Evolutionary conservation across 169 alveolate genomes (phyloP).

Genomic region (Plasmodium ovale): DNA sequence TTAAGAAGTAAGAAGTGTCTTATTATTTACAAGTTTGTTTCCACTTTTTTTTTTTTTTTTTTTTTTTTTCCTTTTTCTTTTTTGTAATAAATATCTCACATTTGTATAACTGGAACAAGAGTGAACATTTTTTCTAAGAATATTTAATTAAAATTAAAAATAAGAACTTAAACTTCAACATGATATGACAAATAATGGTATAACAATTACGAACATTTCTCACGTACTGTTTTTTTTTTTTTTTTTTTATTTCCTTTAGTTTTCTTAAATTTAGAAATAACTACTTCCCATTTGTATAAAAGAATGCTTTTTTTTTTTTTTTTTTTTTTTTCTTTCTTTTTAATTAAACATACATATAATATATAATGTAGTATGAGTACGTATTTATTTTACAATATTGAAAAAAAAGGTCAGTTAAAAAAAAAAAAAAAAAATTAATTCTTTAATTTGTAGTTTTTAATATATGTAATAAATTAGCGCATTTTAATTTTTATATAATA

Average conservation of each 20-base stretch:
- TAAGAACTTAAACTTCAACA: neutral
- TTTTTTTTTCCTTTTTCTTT: neutral
- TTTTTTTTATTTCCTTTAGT: too few species aligned
- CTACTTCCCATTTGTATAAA: neutral
- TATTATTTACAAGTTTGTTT: conserved; percentile 1
- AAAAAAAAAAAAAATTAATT: neutral
- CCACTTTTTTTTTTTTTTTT: neutral
- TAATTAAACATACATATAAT: too few species aligned
- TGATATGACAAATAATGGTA: neutral
- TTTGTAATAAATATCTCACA: neutral
- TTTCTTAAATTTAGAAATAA: neutral
- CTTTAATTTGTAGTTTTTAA: neutral
- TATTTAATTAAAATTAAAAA: neutral
- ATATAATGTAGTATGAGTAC: too few species aligned
- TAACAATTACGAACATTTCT: neutral
- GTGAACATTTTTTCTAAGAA: neutral
- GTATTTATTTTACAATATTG: neutral
- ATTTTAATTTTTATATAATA: neutral
- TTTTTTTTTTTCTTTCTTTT: too few species aligned
- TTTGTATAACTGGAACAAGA: neutral
- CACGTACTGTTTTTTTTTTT: neutral
- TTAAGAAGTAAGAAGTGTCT: too few species aligned
- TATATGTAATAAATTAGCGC: neutral
- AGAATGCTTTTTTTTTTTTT: neutral
- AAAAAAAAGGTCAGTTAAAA: neutral